Conservation (phyloP, 352 stramenopile genomes). For the Globisporangium spinosum region DNA sequence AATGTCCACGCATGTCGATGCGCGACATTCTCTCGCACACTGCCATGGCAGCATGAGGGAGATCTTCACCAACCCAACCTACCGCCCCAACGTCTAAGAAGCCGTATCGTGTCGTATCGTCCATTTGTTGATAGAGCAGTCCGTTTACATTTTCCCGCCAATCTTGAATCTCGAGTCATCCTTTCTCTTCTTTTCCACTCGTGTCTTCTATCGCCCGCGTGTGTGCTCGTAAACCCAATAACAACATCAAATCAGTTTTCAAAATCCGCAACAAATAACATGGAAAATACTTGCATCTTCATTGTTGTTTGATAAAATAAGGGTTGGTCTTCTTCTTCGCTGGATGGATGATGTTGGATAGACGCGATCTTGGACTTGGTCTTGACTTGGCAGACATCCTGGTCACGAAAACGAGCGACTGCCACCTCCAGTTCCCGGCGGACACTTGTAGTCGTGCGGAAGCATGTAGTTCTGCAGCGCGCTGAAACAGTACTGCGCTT, state of each 20-base stretch:
- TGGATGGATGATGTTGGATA: neutral
- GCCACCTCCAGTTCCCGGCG: constrained; percentile 72
- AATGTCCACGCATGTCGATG: constrained; percentile 60
- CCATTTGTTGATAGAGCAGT: constrained; percentile 17
- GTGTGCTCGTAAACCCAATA: neutral
- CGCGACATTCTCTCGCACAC: constrained; percentile 57
- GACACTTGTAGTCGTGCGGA: constrained; percentile 71
- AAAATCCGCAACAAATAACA: neutral
- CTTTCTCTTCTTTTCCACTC: neutral
- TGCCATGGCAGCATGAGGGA: constrained; percentile 24
- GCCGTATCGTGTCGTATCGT: constrained; percentile 9
- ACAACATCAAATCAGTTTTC: constrained; percentile 6
- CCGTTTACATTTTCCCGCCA: neutral
- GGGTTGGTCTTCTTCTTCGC: neutral
- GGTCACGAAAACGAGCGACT: constrained; percentile 54
- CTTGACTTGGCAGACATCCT: neutral
- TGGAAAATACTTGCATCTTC: constrained; percentile 6
- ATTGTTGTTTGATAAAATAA: constrained; percentile 10
- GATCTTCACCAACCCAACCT: neutral
- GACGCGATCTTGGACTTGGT: neutral
- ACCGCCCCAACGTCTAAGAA: neutral
- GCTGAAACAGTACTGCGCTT: constrained; percentile 82
- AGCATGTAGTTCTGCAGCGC: constrained; percentile 83
- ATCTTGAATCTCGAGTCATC: constrained; percentile 5
- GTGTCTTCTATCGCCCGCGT: neutral